Evolutionary conservation across 2,329 filamentous ascomycete species (phyloP).

Genomic region (Proliferodiscus dingleyae): DNA sequence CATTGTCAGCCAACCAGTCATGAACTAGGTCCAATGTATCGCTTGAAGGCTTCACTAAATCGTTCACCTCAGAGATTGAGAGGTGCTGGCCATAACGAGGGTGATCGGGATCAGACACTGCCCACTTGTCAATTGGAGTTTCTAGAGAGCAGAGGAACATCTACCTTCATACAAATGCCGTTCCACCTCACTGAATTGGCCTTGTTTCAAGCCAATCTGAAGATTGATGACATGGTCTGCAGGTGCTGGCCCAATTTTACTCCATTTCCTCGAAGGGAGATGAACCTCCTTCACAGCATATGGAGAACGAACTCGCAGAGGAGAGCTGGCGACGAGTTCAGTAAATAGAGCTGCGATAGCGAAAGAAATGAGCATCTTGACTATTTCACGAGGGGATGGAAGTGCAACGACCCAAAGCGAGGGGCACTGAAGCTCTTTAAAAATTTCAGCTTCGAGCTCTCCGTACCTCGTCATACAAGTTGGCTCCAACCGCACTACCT

Average conservation of each 20-base stretch:
- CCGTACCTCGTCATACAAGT: too few species aligned
- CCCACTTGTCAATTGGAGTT: background rate
- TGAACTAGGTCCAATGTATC: conserved; percentile 48
- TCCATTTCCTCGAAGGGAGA: conserved; percentile 47
- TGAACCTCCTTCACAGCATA: conserved; percentile 54
- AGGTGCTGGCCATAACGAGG: conserved; percentile 51
- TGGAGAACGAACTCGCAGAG: conserved; percentile 35
- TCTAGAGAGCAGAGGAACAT: background rate
- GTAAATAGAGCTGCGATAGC: conserved; percentile 13
- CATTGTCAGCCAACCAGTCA: conserved; percentile 52
- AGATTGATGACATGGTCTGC: conserved; percentile 45
- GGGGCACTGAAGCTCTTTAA: too few species aligned
- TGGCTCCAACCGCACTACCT: too few species aligned
- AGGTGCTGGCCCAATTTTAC: conserved; percentile 41
- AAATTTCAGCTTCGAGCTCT: too few species aligned
- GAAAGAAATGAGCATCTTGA: conserved; percentile 8
- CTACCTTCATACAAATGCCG: conserved; percentile 49
- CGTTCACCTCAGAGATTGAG: conserved; percentile 44
- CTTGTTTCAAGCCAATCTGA: conserved; percentile 55
- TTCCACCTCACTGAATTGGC: conserved; percentile 50
- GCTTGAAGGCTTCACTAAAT: conserved; percentile 47
- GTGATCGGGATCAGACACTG: conserved; percentile 49
- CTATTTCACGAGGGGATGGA: too few species aligned
- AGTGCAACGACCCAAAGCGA: too few species aligned
- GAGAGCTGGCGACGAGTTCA: conserved; percentile 21